Percentiles rank a stretch among this genome's conserved stretches.
Evolutionary conservation across 2,329 filamentous ascomycete species (phyloP).

Genomic region (Rhytidhysteron rufulum): DNA sequence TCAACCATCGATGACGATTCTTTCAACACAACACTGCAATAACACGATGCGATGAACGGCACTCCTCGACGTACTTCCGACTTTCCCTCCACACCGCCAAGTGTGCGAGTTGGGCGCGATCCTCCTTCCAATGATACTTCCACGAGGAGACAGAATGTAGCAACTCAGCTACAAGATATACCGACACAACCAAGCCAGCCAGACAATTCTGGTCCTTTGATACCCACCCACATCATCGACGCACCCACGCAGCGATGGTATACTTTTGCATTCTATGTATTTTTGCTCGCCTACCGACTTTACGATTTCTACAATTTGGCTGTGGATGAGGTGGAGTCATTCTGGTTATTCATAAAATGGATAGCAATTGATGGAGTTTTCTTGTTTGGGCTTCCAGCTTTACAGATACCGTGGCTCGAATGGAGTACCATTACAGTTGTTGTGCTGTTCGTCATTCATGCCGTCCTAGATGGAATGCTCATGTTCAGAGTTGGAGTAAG

Average conservation of each 20-base stretch:
- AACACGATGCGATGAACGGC: constrained; percentile 68
- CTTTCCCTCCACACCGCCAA: constrained; percentile 70
- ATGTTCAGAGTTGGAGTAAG: constrained; percentile 86
- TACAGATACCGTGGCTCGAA: constrained; percentile 96
- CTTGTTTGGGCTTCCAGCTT: constrained; percentile 77
- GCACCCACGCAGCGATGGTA: constrained; percentile 89
- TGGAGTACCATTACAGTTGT: constrained; percentile 74
- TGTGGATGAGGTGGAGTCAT: constrained; percentile 80
- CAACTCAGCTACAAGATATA: constrained; percentile 29
- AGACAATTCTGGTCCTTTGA: constrained; percentile 56
- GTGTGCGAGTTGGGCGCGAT: constrained; percentile 25
- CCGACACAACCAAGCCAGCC: constrained; percentile 17
- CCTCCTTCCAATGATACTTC: constrained; percentile 17
- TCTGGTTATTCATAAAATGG: constrained; percentile 93
- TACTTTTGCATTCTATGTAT: constrained; percentile 72
- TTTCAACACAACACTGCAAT: constrained; percentile 12
- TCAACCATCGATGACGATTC: constrained; percentile 20
- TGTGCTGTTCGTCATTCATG: constrained; percentile 67
- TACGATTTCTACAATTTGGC: constrained; percentile 80
- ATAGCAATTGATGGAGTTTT: constrained; percentile 79
- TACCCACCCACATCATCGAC: constrained; percentile 78
- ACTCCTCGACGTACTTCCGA: constrained; percentile 77
- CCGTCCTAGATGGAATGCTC: constrained; percentile 72
- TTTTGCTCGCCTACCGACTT: constrained; percentile 74
- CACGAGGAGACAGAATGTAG: constrained; percentile 28